Base-by-base conservation (phyloP, 108 stramenopile species). In the Parietichytrium sp. region DNA sequence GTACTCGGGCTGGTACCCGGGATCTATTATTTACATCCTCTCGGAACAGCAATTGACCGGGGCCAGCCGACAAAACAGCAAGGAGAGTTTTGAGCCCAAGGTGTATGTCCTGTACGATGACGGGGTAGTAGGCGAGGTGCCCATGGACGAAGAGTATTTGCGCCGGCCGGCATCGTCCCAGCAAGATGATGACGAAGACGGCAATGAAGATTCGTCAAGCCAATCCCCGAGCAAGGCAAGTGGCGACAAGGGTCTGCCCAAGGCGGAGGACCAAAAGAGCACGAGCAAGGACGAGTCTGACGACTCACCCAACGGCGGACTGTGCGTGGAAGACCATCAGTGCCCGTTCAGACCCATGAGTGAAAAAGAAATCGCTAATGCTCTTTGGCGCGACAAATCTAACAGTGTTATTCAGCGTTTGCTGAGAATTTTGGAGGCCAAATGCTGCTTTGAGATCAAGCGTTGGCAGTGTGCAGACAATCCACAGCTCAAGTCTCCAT, bases 351-450 rank as follows among this genome's bases (percentile, higher is more conserved):
- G 61, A n/a, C 61, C 61, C 61, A 13, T 72, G 0, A 45, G 38
- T n/a, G 61, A 72, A 33, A 25, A 72, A 25, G 20, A 72, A 10
- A 42, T 72, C 2, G 45, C 45, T 33, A 27, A 72, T 20, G 61
- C 61, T 6, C 61, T 72, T 10, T 72, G 61, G 61, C 36, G 45
- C 20, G 61, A 72, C 20, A 33, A 23, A 6, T 1, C 42, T 23
- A 72, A 72, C 42, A 72, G 61, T 72, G 42, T 72, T n/a, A 45
- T 72, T 33, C 61, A 72, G 42, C 61, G 61, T 8, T 33, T 72
- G 15, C 8, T 72, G 20, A 33, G 61, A 10, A 13, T 72, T n/a
- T 25, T 72, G 42, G 38, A 72, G 45, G 20, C 23, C 38, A 36
- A 31, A 1, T 72, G 61, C 42, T 33, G 36, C 6, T 72, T 45